phyloP scores from a whole-genome alignment of 1,284 basidiomycete species.

The Meira nashicola region DNA sequence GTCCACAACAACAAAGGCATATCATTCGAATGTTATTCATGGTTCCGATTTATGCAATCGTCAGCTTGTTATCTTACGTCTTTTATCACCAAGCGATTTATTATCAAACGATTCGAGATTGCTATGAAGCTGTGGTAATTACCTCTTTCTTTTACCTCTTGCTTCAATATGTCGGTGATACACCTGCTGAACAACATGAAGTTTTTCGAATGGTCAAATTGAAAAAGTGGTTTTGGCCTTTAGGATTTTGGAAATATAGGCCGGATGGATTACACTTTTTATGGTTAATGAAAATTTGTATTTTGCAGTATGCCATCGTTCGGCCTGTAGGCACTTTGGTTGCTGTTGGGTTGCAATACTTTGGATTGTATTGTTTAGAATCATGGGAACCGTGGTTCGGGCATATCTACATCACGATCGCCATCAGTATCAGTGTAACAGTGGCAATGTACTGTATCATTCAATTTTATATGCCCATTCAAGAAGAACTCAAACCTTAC shows the following conservation, averaged over 20 bases:
- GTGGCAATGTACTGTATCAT: slow-evolving; percentile 72
- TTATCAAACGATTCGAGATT: slow-evolving; percentile 50
- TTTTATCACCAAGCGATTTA: slow-evolving; percentile 57
- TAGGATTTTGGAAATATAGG: slow-evolving; percentile 64
- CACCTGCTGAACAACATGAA: slow-evolving; percentile 62
- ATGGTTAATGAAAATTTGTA: slow-evolving; percentile 70
- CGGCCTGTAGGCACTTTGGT: slow-evolving; percentile 64
- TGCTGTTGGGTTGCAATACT: slow-evolving; percentile 64
- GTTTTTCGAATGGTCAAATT: slow-evolving; percentile 59
- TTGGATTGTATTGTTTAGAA: slow-evolving; percentile 67
- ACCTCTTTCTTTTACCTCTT: slow-evolving; percentile 74
- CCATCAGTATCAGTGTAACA: slow-evolving; percentile 70
- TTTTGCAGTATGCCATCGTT: slow-evolving; percentile 73
- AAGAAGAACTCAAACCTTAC: slow-evolving; percentile 61
- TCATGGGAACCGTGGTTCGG: slow-evolving; percentile 69
- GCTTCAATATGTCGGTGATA: slow-evolving; percentile 66
- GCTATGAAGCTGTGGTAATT: slow-evolving; percentile 45
- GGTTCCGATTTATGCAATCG: slow-evolving; percentile 69
- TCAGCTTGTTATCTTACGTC: slow-evolving; percentile 66
- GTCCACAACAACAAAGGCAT: slow-evolving; percentile 56
- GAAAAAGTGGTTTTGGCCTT: slow-evolving; percentile 67
- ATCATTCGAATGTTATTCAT: slow-evolving; percentile 67
- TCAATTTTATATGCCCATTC: slow-evolving; percentile 67
- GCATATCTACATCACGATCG: slow-evolving; percentile 59
- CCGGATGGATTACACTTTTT: slow-evolving; percentile 64